These are phyloP conservation scores for Scenedesmus sp. DNA, from an alignment of 163 green algal species.

Conservation along the genomic window DNA sequence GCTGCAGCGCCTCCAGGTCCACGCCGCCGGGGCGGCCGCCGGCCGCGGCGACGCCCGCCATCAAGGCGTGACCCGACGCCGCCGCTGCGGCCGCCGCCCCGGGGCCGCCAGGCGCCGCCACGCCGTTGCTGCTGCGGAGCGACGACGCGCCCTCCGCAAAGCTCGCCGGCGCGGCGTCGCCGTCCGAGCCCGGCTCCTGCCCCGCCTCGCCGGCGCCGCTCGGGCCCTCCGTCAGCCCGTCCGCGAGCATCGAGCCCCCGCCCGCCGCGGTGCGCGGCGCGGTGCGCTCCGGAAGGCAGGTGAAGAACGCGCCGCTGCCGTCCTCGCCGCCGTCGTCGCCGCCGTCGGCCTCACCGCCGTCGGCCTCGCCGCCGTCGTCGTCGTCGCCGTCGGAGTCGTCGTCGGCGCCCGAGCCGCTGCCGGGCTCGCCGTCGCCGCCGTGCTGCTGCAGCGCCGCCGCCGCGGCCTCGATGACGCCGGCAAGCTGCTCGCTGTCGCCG, in stretches of 20 bases:
- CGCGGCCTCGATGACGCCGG: not conserved
- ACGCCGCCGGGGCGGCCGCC: not conserved
- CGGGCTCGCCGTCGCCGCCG: not conserved
- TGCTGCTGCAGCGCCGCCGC: conserved; percentile 4
- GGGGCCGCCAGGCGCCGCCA: not conserved
- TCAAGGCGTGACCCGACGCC: too few species aligned
- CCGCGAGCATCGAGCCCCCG: too few species aligned
- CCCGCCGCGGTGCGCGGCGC: too few species aligned
- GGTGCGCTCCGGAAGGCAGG: too few species aligned
- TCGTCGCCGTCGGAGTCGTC: not conserved
- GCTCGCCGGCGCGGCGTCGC: not conserved
- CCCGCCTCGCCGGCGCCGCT: not conserved
- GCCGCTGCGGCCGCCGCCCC: not conserved
- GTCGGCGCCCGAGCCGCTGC: too few species aligned
- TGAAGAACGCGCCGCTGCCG: too few species aligned
- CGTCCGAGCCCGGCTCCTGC: not conserved
- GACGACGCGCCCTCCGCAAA: not conserved
- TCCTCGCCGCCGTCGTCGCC: not conserved
- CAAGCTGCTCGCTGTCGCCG: not conserved
- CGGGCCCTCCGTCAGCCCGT: not conserved
- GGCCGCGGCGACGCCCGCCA: conserved; percentile 3
- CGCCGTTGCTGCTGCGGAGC: conserved; percentile 8
- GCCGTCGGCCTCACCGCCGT: not conserved
- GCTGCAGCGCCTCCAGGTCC: not conserved
- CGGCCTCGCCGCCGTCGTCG: not conserved